A percentile compares a stretch with the other conserved stretches of the same genome.
phyloP scores from a whole-genome alignment of 179 eudicot species.

The Pouteria campechiana region DNA sequence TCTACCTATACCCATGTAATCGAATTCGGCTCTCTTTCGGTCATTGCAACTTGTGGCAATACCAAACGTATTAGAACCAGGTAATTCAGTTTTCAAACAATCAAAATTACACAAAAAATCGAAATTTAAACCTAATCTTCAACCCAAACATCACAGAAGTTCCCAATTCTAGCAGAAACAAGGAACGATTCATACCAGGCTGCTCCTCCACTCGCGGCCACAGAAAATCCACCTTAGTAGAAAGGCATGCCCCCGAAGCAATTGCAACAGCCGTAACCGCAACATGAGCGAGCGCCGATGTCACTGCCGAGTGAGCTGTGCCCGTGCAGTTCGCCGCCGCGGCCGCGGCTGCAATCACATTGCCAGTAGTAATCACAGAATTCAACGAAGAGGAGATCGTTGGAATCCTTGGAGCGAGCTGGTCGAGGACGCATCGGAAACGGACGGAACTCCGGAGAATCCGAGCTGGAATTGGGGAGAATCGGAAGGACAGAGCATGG shows the following conservation, averaged over 20 bases:
- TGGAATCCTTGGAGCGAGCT: conserved; percentile 21
- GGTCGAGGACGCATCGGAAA: conserved; percentile 18
- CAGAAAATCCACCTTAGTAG: conserved; percentile 77
- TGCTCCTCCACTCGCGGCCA: conserved; percentile 76
- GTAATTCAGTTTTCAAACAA: too few relatives aligned
- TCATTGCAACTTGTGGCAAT: too few relatives aligned
- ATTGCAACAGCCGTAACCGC: conserved; percentile 93
- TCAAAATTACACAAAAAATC: not conserved
- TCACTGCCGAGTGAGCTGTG: conserved; percentile 60
- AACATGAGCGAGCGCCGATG: conserved; percentile 80
- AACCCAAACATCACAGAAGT: too few relatives aligned
- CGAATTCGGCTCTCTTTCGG: too few relatives aligned
- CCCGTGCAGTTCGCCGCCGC: conserved; percentile 33
- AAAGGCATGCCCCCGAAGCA: conserved; percentile 95
- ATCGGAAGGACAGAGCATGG: too few relatives aligned
- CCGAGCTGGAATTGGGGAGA: not conserved
- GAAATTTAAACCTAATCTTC: not conserved
- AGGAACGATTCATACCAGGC: conserved; percentile 38
- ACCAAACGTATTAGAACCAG: too few relatives aligned
- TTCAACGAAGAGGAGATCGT: conserved; percentile 40
- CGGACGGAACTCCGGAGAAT: conserved; percentile 3
- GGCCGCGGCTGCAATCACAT: conserved; percentile 36
- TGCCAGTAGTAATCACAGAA: conserved; percentile 31
- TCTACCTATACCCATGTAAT: too few relatives aligned
- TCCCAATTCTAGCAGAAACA: not conserved